phyloP scores from a whole-genome alignment of 805 yeast genomes.

The Barnettozyma wickerhamii region DNA sequence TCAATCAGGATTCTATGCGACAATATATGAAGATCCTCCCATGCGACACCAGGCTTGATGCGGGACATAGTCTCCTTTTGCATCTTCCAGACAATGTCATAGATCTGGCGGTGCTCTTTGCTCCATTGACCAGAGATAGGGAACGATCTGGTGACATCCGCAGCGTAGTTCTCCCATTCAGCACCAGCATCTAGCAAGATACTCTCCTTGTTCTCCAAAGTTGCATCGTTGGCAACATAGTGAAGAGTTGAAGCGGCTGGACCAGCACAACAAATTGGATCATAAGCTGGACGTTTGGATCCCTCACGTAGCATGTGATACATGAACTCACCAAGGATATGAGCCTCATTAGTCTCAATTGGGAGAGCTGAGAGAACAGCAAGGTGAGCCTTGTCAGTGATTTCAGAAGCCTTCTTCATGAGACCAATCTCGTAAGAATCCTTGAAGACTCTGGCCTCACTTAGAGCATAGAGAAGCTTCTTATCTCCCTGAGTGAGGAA shows the following conservation, averaged over 20 bases:
- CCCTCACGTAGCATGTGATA: constrained; percentile 95
- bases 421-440: constrained; percentile 76
- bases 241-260: constrained; percentile 88
- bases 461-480: constrained; percentile 67
- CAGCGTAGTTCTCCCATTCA: constrained; percentile 90
- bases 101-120: constrained; percentile 78
- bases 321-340: constrained; percentile 91
- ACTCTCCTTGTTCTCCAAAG: constrained; percentile 52
- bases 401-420: constrained; percentile 74
- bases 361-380: constrained; percentile 94
- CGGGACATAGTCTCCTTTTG: constrained; percentile 65
- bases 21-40: constrained; percentile 81
- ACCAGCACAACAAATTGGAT: constrained; percentile 95
- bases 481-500: constrained; percentile 39
- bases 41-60: constrained; percentile 75
- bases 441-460: constrained; percentile 81
- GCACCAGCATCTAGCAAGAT: constrained; percentile 95
- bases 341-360: constrained; percentile 82
- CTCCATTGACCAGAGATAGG: constrained; percentile 91
- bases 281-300: constrained; percentile 82
- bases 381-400: constrained; percentile 82
- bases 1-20: constrained; percentile 77
- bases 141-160: constrained; percentile 94
- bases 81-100: constrained; percentile 78
- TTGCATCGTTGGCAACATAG: constrained; percentile 77